Conservation (phyloP, 768 basidiomycete species). For the Symmetrospora coprosmae region DNA sequence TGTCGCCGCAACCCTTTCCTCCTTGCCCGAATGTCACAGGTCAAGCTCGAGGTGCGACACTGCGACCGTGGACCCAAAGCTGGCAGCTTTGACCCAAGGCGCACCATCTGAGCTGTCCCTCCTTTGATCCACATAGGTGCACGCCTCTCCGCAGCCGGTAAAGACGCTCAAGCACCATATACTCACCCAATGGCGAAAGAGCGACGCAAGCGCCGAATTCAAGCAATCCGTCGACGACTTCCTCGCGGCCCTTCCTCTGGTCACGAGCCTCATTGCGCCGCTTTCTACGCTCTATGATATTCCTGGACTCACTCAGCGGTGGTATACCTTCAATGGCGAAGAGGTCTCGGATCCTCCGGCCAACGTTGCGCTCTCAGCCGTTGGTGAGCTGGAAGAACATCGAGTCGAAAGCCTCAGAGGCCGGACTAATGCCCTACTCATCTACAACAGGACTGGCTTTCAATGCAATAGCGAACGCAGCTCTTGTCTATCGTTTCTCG, state of each 20-base stretch:
- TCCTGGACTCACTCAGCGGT: slow-evolving; percentile 35
- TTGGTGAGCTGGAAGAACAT: too few species aligned
- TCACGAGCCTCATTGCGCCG: slow-evolving; percentile 37
- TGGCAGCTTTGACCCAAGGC: too few species aligned
- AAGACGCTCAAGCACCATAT: not conserved
- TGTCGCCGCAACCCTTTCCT: too few species aligned
- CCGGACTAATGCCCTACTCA: slow-evolving; percentile 16
- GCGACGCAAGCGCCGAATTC: not conserved
- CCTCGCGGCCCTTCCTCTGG: slow-evolving; percentile 30
- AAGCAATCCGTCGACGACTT: not conserved
- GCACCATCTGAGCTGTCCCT: too few species aligned
- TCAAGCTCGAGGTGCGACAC: too few species aligned
- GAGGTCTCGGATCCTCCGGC: slow-evolving; percentile 33
- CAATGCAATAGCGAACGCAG: slow-evolving; percentile 36
- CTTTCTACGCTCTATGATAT: slow-evolving; percentile 38
- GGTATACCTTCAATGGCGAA: slow-evolving; percentile 31
- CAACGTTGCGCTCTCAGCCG: slow-evolving; percentile 22
- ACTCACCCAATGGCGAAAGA: not conserved
- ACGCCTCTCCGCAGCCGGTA: not conserved
- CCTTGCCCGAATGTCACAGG: too few species aligned
- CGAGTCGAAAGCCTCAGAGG: not conserved
- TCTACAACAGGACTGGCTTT: slow-evolving; percentile 34
- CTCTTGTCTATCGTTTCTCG: slow-evolving; percentile 37
- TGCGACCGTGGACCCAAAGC: too few species aligned
- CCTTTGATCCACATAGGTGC: not conserved